These are phyloP conservation scores for Ceratobasidium sp. DNA, from an alignment of 1,284 basidiomycete genomes.

Conservation along the genomic window DNA sequence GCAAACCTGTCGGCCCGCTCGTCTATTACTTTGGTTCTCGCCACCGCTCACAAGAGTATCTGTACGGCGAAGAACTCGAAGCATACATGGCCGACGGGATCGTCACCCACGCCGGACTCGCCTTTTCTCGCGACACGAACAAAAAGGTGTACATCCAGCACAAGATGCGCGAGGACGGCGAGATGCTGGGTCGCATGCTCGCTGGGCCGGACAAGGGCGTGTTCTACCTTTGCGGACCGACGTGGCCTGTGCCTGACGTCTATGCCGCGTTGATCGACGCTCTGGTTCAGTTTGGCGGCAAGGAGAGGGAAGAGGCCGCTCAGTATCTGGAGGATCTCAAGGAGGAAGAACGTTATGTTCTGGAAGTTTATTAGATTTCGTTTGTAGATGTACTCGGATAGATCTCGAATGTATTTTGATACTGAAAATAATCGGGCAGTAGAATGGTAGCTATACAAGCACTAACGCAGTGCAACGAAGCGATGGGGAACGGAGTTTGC, in stretches of 20 bases:
- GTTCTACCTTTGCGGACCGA: slow-evolving; percentile 98
- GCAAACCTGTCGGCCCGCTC: slow-evolving; percentile 85
- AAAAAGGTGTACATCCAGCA: slow-evolving; percentile 99
- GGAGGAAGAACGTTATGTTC: slow-evolving; percentile 96
- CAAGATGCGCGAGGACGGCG: slow-evolving; percentile 93
- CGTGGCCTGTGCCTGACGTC: slow-evolving; percentile 98
- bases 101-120: slow-evolving; percentile 90
- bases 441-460: slow-evolving; percentile 26
- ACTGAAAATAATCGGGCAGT: background rate
- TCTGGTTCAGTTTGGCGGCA: slow-evolving; percentile 76
- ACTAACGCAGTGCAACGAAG: slow-evolving; percentile 29
- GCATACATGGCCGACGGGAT: slow-evolving; percentile 84
- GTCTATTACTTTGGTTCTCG: slow-evolving; percentile 99
- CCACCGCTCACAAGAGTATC: slow-evolving; percentile 92
- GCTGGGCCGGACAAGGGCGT: slow-evolving; percentile 67
- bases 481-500: background rate
- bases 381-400: background rate
- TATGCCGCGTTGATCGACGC: slow-evolving; percentile 90
- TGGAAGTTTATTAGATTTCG: slow-evolving; percentile 72
- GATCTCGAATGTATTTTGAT: background rate
- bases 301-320: slow-evolving; percentile 76
- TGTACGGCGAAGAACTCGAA: slow-evolving; percentile 94
- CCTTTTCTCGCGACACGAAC: slow-evolving; percentile 94
- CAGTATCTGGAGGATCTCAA: slow-evolving; percentile 90
- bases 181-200: slow-evolving; percentile 79